These are phyloP conservation scores for Ophiostoma populinum DNA, from an alignment of 2,329 filamentous ascomycete genomes.

Conservation along the genomic window DNA sequence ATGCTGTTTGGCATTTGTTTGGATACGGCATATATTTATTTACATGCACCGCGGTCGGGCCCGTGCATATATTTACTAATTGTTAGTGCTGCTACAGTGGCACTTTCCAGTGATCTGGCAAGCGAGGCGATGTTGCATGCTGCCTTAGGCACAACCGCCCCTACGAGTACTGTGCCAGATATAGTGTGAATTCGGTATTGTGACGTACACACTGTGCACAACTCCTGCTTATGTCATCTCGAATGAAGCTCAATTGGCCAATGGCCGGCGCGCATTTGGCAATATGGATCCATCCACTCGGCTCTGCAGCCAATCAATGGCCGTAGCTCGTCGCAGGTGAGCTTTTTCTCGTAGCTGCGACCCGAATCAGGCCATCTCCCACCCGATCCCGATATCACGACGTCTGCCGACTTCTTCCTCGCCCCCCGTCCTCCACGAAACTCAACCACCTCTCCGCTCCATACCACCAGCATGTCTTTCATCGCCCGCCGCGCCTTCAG, in stretches of 20 bases:
- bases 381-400: conserved; percentile 1
- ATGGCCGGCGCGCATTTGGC: conserved; percentile 6
- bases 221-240: conserved; percentile 6
- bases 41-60: no score
- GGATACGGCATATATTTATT: no score
- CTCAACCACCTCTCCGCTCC: neutral
- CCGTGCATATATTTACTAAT: no score
- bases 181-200: neutral
- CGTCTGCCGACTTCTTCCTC: neutral
- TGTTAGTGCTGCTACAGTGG: no score
- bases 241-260: conserved; percentile 8
- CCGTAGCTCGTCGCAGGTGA: neutral
- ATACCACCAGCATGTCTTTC: conserved; percentile 32
- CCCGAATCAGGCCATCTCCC: conserved; percentile 9
- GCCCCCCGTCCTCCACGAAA: neutral
- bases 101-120: no score
- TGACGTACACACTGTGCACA: neutral
- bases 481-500: conserved; percentile 38
- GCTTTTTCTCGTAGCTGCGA: conserved; percentile 8
- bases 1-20: no score
- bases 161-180: neutral
- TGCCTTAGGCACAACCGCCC: conserved; percentile 4
- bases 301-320: conserved; percentile 3
- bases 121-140: no score
- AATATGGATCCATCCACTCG: conserved; percentile 6